Conservation (phyloP, 345 rosid species). For the Kandelia obovata region DNA sequence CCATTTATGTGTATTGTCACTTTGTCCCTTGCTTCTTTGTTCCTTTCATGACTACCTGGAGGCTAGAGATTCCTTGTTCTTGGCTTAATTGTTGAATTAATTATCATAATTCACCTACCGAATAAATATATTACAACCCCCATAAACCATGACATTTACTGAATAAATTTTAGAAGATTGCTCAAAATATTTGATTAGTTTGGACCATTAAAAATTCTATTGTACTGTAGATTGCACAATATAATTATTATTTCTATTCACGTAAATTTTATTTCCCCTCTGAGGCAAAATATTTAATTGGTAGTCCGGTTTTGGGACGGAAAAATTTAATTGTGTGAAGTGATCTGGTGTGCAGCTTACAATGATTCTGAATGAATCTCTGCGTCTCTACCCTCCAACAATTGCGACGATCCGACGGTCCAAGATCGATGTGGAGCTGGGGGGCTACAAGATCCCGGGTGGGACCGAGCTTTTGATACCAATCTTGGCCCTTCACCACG, state of each 20-base stretch:
- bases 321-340: background rate
- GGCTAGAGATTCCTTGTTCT: no score
- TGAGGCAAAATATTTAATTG: background rate
- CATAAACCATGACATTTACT: no score
- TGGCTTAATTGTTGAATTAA: no score
- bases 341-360: slow-evolving; percentile 33
- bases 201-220: background rate
- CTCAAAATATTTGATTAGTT: background rate
- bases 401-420: slow-evolving; percentile 31
- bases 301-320: no score
- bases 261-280: no score
- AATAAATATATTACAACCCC: no score
- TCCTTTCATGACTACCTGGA: no score
- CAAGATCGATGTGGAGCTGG: slow-evolving; percentile 42
- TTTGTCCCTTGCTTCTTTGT: no score
- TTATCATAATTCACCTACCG: no score
- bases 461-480: slow-evolving; percentile 44
- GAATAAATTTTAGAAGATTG: background rate
- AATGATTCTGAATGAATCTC: slow-evolving; percentile 57
- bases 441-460: slow-evolving; percentile 43
- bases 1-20: no score
- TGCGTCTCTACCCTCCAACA: slow-evolving; percentile 58
- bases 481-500: slow-evolving; percentile 43
- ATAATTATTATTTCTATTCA: background rate
- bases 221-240: no score